Conservation (phyloP, 2,329 filamentous ascomycete species). For the Pyricularia sp. region DNA sequence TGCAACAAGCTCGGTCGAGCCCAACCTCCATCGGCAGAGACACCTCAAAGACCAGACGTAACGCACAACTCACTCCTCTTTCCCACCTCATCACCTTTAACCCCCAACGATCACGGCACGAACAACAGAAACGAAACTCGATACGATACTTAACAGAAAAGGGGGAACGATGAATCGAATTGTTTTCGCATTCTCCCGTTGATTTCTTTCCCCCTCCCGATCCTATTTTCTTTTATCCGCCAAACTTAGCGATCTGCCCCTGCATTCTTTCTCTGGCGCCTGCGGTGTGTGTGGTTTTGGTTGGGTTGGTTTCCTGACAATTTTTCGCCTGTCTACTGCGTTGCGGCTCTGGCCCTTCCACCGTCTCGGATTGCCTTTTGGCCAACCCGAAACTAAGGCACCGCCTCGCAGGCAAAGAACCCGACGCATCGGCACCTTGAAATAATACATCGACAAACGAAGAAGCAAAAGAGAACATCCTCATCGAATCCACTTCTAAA, state of each 20-base stretch:
- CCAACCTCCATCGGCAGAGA: background rate
- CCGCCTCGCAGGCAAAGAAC: background rate
- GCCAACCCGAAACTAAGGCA: background rate
- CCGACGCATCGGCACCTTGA: background rate
- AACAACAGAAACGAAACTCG: background rate
- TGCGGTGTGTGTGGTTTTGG: background rate
- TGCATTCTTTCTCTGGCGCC: background rate
- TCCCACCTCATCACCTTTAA: conserved; percentile 1
- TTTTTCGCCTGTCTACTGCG: background rate
- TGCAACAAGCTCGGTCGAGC: conserved; percentile 3
- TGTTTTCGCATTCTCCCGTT: background rate
- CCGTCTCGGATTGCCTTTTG: background rate
- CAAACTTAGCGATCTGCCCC: background rate
- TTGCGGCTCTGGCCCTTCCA: background rate
- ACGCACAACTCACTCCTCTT: background rate
- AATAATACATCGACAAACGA: background rate
- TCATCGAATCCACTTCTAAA: background rate
- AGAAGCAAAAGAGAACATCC: background rate
- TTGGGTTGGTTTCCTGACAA: background rate
- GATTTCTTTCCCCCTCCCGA: conserved; percentile 2
- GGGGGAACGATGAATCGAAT: conserved; percentile 2
- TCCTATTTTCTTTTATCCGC: background rate
- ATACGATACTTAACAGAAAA: background rate
- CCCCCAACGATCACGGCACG: background rate
- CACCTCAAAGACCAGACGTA: background rate